Percentiles rank a stretch among this genome's conserved stretches.
Conservation (phyloP, 2,329 filamentous ascomycete genomes). For the Mycosphaerella sp. region DNA sequence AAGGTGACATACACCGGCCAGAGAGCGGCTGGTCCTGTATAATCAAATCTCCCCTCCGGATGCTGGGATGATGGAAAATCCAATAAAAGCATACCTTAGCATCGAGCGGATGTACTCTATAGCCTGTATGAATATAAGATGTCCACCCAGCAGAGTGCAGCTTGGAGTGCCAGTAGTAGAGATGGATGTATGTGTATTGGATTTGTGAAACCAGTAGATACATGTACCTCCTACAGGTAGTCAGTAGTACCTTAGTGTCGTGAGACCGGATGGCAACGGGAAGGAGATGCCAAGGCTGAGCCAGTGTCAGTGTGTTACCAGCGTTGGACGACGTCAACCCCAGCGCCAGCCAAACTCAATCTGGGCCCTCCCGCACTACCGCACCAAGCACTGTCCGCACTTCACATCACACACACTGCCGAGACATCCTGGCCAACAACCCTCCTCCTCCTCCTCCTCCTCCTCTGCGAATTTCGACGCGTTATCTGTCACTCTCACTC, state of each 20-base stretch:
- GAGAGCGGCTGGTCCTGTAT: neutral
- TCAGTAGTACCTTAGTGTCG: no score
- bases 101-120: neutral
- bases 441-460: no score
- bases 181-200: no score
- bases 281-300: no score
- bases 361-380: neutral
- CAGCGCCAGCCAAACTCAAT: neutral
- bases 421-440: neutral
- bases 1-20: neutral
- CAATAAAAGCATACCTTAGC: neutral
- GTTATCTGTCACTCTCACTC: neutral
- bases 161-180: no score
- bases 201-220: no score
- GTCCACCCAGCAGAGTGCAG: neutral
- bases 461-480: neutral
- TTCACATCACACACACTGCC: neutral
- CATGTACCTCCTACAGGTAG: no score
- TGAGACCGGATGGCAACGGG: no score
- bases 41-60: neutral
- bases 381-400: neutral
- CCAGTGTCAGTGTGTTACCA: no score
- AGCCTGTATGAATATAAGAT: neutral
- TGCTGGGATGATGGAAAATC: neutral
- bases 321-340: neutral